Percentiles rank a stretch among this genome's conserved stretches.
Conservation (phyloP, 208 protist genomes). For the Blechomonas ayalai region DNA sequence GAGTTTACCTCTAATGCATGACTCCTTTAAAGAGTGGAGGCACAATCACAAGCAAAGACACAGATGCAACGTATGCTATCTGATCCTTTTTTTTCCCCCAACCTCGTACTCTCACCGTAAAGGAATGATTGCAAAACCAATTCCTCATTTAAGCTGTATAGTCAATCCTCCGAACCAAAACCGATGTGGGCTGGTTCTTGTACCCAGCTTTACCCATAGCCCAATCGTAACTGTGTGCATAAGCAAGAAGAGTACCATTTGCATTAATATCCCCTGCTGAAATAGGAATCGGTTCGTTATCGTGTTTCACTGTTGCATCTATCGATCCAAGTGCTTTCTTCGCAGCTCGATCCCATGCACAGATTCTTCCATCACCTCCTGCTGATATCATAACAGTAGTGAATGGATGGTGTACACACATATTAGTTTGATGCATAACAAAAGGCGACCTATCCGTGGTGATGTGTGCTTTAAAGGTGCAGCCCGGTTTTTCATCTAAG, state of each 20-base stretch:
- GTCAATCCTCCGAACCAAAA: too few relatives aligned
- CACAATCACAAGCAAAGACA: too few relatives aligned
- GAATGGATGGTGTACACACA: slow-evolving; percentile 53
- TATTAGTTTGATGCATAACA: slow-evolving; percentile 68
- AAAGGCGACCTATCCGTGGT: slow-evolving; percentile 20
- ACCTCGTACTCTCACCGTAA: too few relatives aligned
- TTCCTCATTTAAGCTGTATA: too few relatives aligned
- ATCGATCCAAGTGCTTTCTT: slow-evolving; percentile 22
- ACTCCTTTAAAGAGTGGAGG: too few relatives aligned
- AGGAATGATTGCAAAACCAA: too few relatives aligned
- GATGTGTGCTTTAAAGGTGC: slow-evolving; percentile 70
- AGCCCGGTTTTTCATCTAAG: slow-evolving; percentile 24
- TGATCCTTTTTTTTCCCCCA: too few relatives aligned
- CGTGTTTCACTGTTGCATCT: slow-evolving; percentile 16
- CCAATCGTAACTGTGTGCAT: slow-evolving; percentile 85
- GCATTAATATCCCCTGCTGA: slow-evolving; percentile 62
- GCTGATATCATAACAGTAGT: slow-evolving; percentile 33
- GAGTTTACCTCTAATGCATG: too few relatives aligned
- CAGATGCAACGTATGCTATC: too few relatives aligned
- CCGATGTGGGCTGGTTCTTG: slow-evolving; percentile 38
- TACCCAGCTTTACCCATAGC: slow-evolving; percentile 57
- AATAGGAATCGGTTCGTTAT: slow-evolving; percentile 49
- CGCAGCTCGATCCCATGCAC: slow-evolving; percentile 28
- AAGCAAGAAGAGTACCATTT: slow-evolving; percentile 52
- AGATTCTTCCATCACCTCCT: slow-evolving; percentile 62